Evolutionary conservation across 2,329 filamentous ascomycete species (phyloP), one percentile per base, ranked within the genome.

Genomic region (Neocucurbitaria cava): DNA sequence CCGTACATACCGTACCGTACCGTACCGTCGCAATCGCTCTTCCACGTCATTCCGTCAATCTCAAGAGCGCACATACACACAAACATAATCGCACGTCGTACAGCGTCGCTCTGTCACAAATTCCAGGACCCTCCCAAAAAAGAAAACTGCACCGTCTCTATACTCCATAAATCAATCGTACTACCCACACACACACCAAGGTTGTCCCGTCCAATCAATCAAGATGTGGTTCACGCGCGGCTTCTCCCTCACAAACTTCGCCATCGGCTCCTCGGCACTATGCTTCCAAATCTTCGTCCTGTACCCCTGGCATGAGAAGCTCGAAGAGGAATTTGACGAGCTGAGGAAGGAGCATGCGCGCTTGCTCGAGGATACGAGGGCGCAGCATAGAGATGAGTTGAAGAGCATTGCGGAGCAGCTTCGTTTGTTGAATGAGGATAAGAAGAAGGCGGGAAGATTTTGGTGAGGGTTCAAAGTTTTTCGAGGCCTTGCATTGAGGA

Each of bases 241-340:
- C 18, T 79, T 88, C 58, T 87, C 85, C 10, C 62, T 87, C 57
- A 87, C 85, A 56, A 88, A 90, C 77, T 89, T 90, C 68, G 68
- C 82, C 59, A 85, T 90, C 56, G 87, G 86, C 48, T 82, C 81
- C 26, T 88, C 86, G 3, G 87, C 87, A 0, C 79, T 90, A 30
- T 79, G 78, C 31, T 90, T 90, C 72, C 87, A 89, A 74, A 85
- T 89, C 45, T 87, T 85, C 62, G 87, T 90, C 35, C 78, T 90
- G 10, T 89, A 89, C 72, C 87, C 87, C 1, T 89, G 87, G 87
- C 87, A 89, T 73, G 82, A 88, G 65, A 79, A 87, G 67, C 77
- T 90, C 6, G 85, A 89, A 58, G 80, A 83, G 18, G 83, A 85
- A 55, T 89, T 89, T 65, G 78, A 84, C 50, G 76, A 79, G 10